Percentiles rank a stretch among this genome's conserved stretches.
Conservation (phyloP, 2,329 filamentous ascomycete genomes). For the Phyllosticta citrichinensis region DNA sequence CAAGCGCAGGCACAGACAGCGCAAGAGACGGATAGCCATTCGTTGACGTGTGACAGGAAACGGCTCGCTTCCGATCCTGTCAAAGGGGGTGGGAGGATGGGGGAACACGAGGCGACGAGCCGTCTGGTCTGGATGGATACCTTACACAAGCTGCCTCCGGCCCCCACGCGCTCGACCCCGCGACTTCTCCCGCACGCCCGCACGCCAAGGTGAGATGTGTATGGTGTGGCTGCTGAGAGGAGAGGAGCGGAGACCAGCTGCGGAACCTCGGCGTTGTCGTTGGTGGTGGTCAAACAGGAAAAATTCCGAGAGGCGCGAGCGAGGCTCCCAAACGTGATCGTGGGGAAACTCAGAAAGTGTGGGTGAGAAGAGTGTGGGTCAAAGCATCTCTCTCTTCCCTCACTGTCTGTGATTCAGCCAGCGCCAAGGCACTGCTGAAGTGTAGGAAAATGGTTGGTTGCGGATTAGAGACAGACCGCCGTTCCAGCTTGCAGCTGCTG, state of each 20-base stretch:
- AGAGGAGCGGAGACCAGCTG: background rate
- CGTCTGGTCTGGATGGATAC: background rate
- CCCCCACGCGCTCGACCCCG: background rate
- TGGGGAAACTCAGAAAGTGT: background rate
- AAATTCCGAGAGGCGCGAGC: background rate
- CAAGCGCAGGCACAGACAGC: background rate
- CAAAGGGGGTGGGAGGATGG: background rate
- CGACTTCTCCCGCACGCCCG: background rate
- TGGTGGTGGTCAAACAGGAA: background rate
- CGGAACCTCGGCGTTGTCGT: background rate
- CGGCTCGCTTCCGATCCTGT: background rate
- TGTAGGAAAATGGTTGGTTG: background rate
- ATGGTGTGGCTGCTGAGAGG: background rate
- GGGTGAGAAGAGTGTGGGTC: background rate
- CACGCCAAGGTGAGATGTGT: too few species aligned
- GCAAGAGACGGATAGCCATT: background rate
- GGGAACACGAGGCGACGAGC: background rate
- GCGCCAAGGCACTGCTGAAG: background rate
- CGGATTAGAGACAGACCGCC: background rate
- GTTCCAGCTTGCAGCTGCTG: background rate
- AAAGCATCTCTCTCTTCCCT: background rate
- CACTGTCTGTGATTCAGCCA: background rate
- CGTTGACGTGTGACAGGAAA: background rate
- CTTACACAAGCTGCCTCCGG: background rate
- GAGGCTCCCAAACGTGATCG: background rate